phyloP scores from a whole-genome alignment of 164 flowering plant genomes.

The Litsea cubeba region DNA sequence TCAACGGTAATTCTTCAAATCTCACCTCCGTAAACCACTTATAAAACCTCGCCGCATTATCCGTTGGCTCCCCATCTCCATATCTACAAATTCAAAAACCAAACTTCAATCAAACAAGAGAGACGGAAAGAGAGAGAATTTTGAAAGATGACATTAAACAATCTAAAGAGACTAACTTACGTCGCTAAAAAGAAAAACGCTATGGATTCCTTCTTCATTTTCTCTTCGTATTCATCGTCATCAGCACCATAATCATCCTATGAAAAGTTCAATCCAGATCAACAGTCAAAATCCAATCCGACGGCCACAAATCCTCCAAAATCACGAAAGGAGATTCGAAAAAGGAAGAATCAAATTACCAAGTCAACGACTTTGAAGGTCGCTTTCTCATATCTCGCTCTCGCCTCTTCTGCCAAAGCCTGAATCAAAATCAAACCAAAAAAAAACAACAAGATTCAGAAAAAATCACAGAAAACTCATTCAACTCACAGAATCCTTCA shows the following conservation, averaged over 20 bases:
- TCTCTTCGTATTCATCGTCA: conserved; percentile 82
- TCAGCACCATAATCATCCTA: conserved; percentile 95
- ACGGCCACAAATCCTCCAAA: background rate
- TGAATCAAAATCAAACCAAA: conserved; percentile 11
- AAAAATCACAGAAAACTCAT: background rate
- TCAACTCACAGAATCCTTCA: background rate
- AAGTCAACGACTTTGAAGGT: conserved; percentile 72
- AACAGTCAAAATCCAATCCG: background rate
- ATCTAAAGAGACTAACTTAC: conserved; percentile 38
- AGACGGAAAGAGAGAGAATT: too few relatives aligned
- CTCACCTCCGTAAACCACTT: conserved; percentile 58
- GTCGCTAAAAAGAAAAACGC: conserved; percentile 88
- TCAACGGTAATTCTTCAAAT: background rate
- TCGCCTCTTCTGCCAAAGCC: conserved; percentile 89
- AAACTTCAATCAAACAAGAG: background rate
- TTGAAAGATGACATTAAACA: background rate
- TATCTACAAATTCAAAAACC: conserved; percentile 18
- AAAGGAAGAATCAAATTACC: conserved; percentile 28
- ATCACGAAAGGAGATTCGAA: background rate
- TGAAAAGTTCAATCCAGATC: conserved; percentile 2
- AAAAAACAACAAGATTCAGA: background rate
- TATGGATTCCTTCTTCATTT: conserved; percentile 67
- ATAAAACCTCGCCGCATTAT: conserved; percentile 91
- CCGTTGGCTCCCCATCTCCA: conserved; percentile 99
- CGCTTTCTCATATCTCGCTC: conserved; percentile 78